phyloP scores from a whole-genome alignment of 441 rosid species.

The Hypseocharis bilobata region DNA sequence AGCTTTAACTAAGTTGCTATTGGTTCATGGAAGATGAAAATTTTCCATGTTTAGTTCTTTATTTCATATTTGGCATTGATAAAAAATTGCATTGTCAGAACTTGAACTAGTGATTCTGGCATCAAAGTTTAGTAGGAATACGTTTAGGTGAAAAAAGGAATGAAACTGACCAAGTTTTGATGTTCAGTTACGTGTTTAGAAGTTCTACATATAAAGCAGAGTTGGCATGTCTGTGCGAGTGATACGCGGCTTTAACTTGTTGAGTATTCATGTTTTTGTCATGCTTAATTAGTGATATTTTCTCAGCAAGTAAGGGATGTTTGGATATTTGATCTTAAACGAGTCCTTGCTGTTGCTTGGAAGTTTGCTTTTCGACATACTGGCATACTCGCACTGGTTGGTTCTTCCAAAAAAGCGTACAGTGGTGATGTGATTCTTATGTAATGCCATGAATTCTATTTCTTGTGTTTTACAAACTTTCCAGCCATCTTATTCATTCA shows the following conservation, averaged over 20 bases:
- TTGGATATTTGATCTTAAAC: background rate
- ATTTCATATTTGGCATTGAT: background rate
- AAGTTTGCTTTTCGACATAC: background rate
- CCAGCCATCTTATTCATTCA: background rate
- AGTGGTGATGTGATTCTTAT: background rate
- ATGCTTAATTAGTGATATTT: background rate
- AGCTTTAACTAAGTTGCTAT: background rate
- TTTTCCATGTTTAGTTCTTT: background rate
- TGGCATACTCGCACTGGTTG: background rate
- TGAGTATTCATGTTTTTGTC: background rate
- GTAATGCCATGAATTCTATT: background rate
- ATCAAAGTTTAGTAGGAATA: background rate
- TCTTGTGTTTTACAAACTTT: background rate
- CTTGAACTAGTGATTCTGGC: background rate
- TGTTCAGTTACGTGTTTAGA: background rate
- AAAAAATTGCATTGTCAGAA: background rate
- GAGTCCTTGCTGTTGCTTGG: background rate
- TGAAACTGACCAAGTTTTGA: background rate
- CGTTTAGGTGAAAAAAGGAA: background rate
- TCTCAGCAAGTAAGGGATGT: background rate
- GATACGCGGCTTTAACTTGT: background rate
- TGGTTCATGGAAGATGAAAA: background rate
- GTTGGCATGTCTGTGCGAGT: background rate
- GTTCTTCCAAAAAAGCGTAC: background rate
- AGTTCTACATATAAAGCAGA: background rate